phyloP scores from a whole-genome alignment of 2,329 filamentous ascomycete species.

The Penicillium frequentans region DNA sequence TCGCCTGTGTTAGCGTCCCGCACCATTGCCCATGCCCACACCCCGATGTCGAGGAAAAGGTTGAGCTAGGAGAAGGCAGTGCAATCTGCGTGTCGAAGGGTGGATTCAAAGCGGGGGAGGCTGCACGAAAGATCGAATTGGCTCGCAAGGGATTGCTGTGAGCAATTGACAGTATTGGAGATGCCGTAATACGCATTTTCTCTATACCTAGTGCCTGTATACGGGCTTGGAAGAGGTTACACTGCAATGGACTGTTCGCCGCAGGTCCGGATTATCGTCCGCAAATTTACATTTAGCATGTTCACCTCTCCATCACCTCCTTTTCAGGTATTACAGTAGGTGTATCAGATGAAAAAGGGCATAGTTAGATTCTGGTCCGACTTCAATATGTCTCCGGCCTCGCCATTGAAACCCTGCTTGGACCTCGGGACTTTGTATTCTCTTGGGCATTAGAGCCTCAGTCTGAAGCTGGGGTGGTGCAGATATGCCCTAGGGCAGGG shows the following conservation, averaged over 20 bases:
- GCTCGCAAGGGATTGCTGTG: slow-evolving; percentile 51
- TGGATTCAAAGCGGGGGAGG: slow-evolving; percentile 49
- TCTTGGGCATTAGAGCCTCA: not conserved
- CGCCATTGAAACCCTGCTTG: not conserved
- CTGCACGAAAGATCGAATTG: slow-evolving; percentile 50
- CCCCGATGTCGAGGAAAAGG: slow-evolving; percentile 73
- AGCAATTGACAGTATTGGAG: slow-evolving; percentile 13
- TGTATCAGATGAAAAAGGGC: not conserved
- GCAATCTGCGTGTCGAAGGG: slow-evolving; percentile 51
- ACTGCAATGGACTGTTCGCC: not conserved
- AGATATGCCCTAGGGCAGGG: not conserved
- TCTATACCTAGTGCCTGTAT: not conserved
- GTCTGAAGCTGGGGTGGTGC: not conserved
- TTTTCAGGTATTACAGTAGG: not conserved
- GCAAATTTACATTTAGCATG: not conserved
- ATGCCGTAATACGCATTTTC: not conserved
- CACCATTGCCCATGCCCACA: slow-evolving; percentile 96
- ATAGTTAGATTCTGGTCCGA: not conserved
- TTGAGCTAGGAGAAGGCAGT: slow-evolving; percentile 57
- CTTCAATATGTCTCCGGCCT: not conserved
- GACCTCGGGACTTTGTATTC: not conserved
- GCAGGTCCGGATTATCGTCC: not conserved
- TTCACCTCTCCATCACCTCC: not conserved
- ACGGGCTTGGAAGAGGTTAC: not conserved
- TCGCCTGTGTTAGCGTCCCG: slow-evolving; percentile 93